Percentiles rank a stretch among this genome's conserved stretches.
Evolutionary conservation across 768 basidiomycete species (phyloP).

Genomic region (Trametopsis cervina): DNA sequence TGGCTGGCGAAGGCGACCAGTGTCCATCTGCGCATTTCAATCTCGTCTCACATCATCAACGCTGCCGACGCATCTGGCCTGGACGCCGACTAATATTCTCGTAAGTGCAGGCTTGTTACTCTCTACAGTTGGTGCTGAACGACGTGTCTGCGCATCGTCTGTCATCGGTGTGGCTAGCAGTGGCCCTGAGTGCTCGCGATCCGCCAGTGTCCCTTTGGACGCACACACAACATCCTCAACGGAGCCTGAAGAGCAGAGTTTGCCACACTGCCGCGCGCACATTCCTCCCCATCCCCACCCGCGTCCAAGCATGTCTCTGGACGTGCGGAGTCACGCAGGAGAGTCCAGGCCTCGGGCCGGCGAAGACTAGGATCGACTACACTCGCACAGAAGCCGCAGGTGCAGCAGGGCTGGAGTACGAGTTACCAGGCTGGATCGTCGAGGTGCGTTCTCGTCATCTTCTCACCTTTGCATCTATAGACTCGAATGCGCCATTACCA

Average conservation of each 20-base stretch:
- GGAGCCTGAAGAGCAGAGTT: slow-evolving; percentile 2
- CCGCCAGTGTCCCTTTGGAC: too few relatives aligned
- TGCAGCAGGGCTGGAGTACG: slow-evolving; percentile 66
- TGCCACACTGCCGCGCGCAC: slow-evolving; percentile 71
- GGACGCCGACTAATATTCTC: too few relatives aligned
- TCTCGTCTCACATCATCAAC: too few relatives aligned
- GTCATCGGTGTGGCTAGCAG: too few relatives aligned
- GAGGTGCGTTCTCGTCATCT: slow-evolving; percentile 38
- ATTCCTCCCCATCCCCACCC: slow-evolving; percentile 72
- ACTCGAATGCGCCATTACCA: slow-evolving; percentile 1
- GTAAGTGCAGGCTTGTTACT: too few relatives aligned
- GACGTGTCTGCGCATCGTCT: too few relatives aligned
- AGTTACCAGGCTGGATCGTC: slow-evolving; percentile 86
- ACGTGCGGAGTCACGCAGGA: slow-evolving; percentile 42
- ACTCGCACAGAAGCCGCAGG: slow-evolving; percentile 18
- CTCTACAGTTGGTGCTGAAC: too few relatives aligned
- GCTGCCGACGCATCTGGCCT: too few relatives aligned
- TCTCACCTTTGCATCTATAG: neutral
- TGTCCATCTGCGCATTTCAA: too few relatives aligned
- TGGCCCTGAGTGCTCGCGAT: too few relatives aligned
- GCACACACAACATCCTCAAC: neutral
- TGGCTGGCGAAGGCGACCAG: too few relatives aligned
- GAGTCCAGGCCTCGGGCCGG: slow-evolving; percentile 29
- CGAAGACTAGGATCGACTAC: slow-evolving; percentile 25
- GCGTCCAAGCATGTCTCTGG: slow-evolving; percentile 43